Base-by-base conservation (phyloP, 2,329 filamentous ascomycete species). In the Tricladium varicosporioides region DNA sequence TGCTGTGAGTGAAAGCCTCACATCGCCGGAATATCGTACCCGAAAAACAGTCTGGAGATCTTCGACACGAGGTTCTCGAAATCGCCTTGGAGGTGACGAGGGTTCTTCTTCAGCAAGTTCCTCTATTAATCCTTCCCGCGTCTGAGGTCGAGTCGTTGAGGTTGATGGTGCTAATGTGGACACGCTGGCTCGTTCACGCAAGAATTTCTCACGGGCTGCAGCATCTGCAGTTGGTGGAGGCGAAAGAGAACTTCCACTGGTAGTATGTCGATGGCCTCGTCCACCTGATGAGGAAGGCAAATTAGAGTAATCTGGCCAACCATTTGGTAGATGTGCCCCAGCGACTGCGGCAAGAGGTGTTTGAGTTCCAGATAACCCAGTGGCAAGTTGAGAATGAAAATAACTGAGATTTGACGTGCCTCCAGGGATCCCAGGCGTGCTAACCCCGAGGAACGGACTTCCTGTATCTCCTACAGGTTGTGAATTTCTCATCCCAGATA, bases 41-140 rank as follows among this genome's bases (percentile, higher is more conserved):
- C 92, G 88, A 68, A 95, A 93, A 5, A 97, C 89, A 49, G 96
- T 89, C 72, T 99, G 94, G 53, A 97, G 80, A 69, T 99, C 94
- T 62, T 96, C 91, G 2, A 89, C 82, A 22, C 87, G 83, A 4
- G 85, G 87, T 70, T 96, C 91, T 19, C 85, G 83, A 69, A 87
- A 82, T 54, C 78, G 77, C 48, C 81, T 76, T 31, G 76, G 77
- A 18, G 78, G 75, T 51, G 73, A 69, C 53, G 57, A 65, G 54
- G 54, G 62, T 60, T 65, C 69, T 47, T 67, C 65, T 50, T 64
- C 65, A 5, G 68, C 66, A 14, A 63, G 56, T 16, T 69, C 61
- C 16, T 69, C 60, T 4, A 71, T 52, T 9, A 72, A 67, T 5
- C 72, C 75, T 51, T 86, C 83, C 43, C 83, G 73, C 11, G 83